Conservation (phyloP, 495 filamentous ascomycete genomes). For the Penicillium goetzii region DNA sequence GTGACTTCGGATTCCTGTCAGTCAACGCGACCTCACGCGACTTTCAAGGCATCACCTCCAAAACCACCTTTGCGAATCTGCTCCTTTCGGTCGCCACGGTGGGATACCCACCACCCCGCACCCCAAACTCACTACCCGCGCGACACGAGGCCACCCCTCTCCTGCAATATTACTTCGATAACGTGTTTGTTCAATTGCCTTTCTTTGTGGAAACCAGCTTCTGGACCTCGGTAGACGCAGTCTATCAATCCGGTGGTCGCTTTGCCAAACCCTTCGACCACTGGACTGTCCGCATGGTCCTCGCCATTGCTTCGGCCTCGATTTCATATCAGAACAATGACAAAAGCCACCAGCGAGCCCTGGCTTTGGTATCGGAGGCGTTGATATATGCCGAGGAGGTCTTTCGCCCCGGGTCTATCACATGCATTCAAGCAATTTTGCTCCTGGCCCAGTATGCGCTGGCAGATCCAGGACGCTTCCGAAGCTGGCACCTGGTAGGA, state of each 20-base stretch:
- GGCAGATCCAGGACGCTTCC: conserved; percentile 84
- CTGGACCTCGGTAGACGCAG: conserved; percentile 73
- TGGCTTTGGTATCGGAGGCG: conserved; percentile 69
- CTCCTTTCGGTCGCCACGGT: conserved; percentile 73
- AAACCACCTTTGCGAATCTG: conserved; percentile 84
- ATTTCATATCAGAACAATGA: conserved; percentile 71
- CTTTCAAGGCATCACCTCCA: conserved; percentile 81
- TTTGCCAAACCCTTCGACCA: conserved; percentile 72
- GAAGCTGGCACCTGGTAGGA: conserved; percentile 88
- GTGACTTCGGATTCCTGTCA: conserved; percentile 82
- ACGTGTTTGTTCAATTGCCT: conserved; percentile 77
- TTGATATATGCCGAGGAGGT: conserved; percentile 77
- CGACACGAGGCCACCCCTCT: conserved; percentile 65
- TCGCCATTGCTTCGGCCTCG: conserved; percentile 76
- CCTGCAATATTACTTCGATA: conserved; percentile 81
- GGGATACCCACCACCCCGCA: conserved; percentile 61
- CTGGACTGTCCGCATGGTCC: conserved; percentile 85
- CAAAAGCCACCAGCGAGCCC: conserved; percentile 62
- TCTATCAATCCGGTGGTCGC: conserved; percentile 68
- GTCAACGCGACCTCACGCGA: conserved; percentile 91
- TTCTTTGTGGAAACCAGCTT: conserved; percentile 76
- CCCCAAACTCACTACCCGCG: conserved; percentile 63
- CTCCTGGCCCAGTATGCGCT: conserved; percentile 86
- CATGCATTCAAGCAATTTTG: conserved; percentile 81
- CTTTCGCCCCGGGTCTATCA: conserved; percentile 77